Evolutionary conservation across 2,329 filamentous ascomycete genomes (phyloP).

Genomic region (Aspergillus persii): DNA sequence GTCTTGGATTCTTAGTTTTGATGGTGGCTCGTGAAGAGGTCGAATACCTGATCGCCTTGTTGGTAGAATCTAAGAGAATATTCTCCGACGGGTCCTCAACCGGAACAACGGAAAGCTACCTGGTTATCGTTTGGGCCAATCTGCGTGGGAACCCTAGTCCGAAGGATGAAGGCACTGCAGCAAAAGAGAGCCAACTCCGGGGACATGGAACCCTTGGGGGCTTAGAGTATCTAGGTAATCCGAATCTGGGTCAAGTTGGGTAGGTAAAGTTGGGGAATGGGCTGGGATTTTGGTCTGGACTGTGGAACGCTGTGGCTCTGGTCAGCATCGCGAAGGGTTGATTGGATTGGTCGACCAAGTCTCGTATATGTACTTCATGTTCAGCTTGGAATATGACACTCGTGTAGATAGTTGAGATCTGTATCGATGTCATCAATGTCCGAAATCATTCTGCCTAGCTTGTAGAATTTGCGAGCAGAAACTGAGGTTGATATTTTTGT

Average conservation of each 20-base stretch:
- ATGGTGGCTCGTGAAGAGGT: constrained; percentile 82
- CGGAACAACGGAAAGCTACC: constrained; percentile 47
- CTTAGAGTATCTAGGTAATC: constrained; percentile 40
- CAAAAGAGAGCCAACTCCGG: constrained; percentile 15
- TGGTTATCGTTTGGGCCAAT: constrained; percentile 56
- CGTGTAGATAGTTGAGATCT: not conserved
- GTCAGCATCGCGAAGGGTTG: not conserved
- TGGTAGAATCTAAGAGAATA: constrained; percentile 58
- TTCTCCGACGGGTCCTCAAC: constrained; percentile 30
- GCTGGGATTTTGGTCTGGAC: not conserved
- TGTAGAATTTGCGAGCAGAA: not conserved
- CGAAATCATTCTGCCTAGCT: not conserved
- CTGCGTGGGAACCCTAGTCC: constrained; percentile 51
- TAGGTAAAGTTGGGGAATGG: not conserved
- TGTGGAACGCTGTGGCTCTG: not conserved
- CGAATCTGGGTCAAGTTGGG: not conserved
- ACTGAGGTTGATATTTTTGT: not conserved
- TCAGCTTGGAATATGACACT: not conserved
- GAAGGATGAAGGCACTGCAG: constrained; percentile 45
- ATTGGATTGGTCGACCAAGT: not conserved
- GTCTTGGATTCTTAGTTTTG: constrained; percentile 61
- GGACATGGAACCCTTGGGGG: constrained; percentile 41
- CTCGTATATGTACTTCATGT: not conserved
- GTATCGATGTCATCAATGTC: not conserved
- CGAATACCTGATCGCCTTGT: constrained; percentile 69